A percentile compares a stretch with the other conserved stretches of the same genome.
These are phyloP conservation scores for Penicillium sp. DNA, from an alignment of 2,329 filamentous ascomycete species.

Conservation along the genomic window DNA sequence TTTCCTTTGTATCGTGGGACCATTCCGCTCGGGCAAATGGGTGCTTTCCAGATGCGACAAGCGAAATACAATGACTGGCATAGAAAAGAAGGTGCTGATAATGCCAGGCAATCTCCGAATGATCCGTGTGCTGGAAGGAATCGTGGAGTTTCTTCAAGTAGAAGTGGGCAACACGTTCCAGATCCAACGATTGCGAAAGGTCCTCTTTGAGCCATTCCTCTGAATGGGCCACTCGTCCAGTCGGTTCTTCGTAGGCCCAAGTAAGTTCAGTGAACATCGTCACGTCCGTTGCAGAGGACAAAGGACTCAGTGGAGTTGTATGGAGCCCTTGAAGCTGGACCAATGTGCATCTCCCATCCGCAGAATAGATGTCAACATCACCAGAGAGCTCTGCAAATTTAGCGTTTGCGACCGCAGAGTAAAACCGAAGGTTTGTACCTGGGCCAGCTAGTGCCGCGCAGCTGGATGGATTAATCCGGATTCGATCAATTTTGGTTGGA, in stretches of 20 bases:
- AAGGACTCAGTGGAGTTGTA: conserved; percentile 17
- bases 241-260: conserved; percentile 16
- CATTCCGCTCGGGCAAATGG: conserved; percentile 11
- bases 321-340: conserved; percentile 22
- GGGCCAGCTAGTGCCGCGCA: conserved; percentile 5
- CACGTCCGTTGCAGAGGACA: conserved; percentile 14
- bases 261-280: conserved; percentile 19
- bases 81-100: conserved; percentile 15
- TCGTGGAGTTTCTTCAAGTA: conserved; percentile 12
- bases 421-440: conserved; percentile 14
- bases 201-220: neutral
- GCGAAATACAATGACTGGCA: conserved; percentile 6
- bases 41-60: conserved; percentile 10
- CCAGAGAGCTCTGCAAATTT: conserved; percentile 20
- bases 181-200: neutral
- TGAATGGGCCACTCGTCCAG: neutral
- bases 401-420: conserved; percentile 13
- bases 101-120: conserved; percentile 1
- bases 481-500: conserved; percentile 17
- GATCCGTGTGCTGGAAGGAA: neutral
- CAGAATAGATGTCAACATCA: conserved; percentile 22
- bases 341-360: conserved; percentile 12
- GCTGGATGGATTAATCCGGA: conserved; percentile 14
- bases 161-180: conserved; percentile 19
- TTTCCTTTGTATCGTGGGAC: conserved; percentile 8